A percentile compares a stretch with the other conserved stretches of the same genome.
Evolutionary conservation across 257 asterid genomes (phyloP).

Genomic region (Nicotiana obtusifolia): DNA sequence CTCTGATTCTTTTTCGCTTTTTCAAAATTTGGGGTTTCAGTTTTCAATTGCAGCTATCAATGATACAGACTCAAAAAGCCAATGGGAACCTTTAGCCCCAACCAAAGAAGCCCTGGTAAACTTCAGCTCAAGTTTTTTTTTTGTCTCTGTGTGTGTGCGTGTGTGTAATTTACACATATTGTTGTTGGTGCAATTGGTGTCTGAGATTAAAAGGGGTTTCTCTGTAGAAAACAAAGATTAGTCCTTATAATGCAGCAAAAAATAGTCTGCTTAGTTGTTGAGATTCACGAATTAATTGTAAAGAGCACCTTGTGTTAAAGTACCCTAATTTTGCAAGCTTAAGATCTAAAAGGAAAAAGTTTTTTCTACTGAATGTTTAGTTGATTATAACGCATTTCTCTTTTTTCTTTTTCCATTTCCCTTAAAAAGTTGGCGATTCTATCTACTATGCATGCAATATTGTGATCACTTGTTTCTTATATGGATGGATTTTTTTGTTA

Average conservation of each 20-base stretch:
- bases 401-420: neutral
- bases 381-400: neutral
- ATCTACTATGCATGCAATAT: neutral
- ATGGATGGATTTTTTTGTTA: neutral
- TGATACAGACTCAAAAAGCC: constrained; percentile 64
- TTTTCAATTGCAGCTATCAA: constrained; percentile 90
- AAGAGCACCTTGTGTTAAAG: neutral
- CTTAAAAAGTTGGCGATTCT: neutral
- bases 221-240: neutral
- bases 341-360: neutral
- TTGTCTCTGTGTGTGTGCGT: neutral
- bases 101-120: constrained; percentile 96
- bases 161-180: neutral
- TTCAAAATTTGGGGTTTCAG: constrained; percentile 37
- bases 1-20: neutral
- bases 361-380: neutral
- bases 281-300: neutral
- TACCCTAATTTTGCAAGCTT: neutral
- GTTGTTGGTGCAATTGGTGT: neutral
- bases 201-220: neutral
- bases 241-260: neutral
- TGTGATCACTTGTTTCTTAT: constrained; percentile 1
- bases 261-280: neutral
- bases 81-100: constrained; percentile 91
- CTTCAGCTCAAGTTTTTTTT: neutral